A percentile compares a stretch with the other conserved stretches of the same genome.
phyloP scores from a whole-genome alignment of 352 stramenopile species.

The Globisporangium mamillatum region DNA sequence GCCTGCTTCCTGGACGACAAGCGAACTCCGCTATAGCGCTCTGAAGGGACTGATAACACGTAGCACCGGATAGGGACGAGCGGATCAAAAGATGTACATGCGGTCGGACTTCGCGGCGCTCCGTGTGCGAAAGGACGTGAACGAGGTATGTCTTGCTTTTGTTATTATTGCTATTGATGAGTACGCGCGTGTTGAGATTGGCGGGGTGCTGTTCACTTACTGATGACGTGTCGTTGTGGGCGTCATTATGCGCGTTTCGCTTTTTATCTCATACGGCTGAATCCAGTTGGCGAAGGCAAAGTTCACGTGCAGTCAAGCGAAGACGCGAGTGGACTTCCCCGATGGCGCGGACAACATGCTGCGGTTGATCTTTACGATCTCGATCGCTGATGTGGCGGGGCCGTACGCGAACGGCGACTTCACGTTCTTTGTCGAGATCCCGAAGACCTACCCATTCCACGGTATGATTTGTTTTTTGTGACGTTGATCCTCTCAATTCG shows the following conservation, averaged over 20 bases:
- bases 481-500: not conserved
- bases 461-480: conserved; percentile 28
- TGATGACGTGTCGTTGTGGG: not conserved
- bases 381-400: conserved; percentile 62
- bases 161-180: not conserved
- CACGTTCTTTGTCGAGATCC: conserved; percentile 84
- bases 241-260: not conserved
- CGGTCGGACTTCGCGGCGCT: conserved; percentile 75
- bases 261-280: not conserved
- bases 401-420: conserved; percentile 86
- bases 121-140: conserved; percentile 84
- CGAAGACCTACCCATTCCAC: conserved; percentile 85
- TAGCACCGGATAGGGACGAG: not conserved
- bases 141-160: conserved; percentile 49
- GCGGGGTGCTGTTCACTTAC: not conserved
- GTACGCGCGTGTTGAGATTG: not conserved
- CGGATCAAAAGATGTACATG: conserved; percentile 47
- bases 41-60: not conserved
- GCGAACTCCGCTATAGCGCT: not conserved
- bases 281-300: conserved; percentile 68
- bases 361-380: conserved; percentile 75
- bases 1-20: not conserved
- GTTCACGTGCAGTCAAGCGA: conserved; percentile 74
- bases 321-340: conserved; percentile 79
- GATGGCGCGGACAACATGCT: conserved; percentile 83